Evolutionary conservation across 2,329 filamentous ascomycete species (phyloP).

Genomic region (Chrysosporium keratinophilum): DNA sequence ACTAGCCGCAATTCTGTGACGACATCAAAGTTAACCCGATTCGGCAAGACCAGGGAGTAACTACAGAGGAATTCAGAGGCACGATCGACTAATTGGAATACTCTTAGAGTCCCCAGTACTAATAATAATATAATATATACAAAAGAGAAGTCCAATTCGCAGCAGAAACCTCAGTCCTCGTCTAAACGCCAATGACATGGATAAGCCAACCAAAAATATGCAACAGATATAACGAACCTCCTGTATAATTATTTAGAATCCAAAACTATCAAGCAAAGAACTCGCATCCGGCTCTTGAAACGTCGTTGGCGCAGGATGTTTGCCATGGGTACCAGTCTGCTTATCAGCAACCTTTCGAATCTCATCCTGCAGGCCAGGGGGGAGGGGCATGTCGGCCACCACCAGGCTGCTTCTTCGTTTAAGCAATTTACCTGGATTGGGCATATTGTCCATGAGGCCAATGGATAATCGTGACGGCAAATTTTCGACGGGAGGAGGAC

Average conservation of each 20-base stretch:
- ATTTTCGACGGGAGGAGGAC: conserved; percentile 19
- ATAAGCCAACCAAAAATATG: not conserved
- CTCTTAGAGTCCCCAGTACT: not conserved
- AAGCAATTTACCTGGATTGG: conserved; percentile 58
- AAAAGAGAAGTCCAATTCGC: not conserved
- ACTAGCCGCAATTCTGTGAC: too few relatives aligned
- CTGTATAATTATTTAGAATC: conserved; percentile 50
- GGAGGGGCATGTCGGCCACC: conserved; percentile 54
- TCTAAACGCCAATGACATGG: conserved; percentile 2
- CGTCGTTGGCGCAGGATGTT: conserved; percentile 48
- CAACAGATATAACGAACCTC: not conserved
- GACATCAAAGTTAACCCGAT: too few relatives aligned
- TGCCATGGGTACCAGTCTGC: not conserved
- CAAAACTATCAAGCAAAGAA: conserved; percentile 84
- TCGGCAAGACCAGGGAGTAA: too few relatives aligned
- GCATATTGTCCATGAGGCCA: conserved; percentile 23
- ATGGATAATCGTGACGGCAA: conserved; percentile 14
- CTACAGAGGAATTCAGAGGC: too few relatives aligned
- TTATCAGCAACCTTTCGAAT: conserved; percentile 23
- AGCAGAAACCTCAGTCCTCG: not conserved
- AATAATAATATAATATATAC: not conserved
- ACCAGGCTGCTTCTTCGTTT: conserved; percentile 65
- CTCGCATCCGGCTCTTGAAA: conserved; percentile 90
- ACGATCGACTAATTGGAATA: not conserved
- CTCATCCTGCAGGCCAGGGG: conserved; percentile 32